phyloP scores from a whole-genome alignment of 1,284 basidiomycete genomes.

The Microbotryum intermedium region DNA sequence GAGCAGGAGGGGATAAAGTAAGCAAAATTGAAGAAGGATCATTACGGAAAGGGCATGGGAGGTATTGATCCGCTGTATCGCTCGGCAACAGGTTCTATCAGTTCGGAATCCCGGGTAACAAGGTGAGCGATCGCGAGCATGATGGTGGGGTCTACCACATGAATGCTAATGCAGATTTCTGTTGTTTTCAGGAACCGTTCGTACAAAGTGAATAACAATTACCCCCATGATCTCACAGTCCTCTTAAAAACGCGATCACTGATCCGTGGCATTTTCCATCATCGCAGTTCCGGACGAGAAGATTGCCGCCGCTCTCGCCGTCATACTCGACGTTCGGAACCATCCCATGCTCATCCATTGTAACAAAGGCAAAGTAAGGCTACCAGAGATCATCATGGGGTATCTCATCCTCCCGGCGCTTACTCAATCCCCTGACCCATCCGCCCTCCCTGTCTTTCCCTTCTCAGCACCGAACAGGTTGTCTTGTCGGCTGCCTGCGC shows the following conservation, averaged over 20 bases:
- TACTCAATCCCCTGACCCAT: not conserved
- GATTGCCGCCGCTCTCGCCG: conserved; percentile 47
- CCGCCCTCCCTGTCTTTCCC: not conserved
- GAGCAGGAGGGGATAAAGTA: conserved; percentile 40
- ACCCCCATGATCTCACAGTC: not conserved
- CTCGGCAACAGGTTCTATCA: conserved; percentile 40
- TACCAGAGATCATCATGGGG: no score
- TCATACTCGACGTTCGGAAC: conserved; percentile 48
- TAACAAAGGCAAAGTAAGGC: conserved; percentile 49
- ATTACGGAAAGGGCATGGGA: not conserved
- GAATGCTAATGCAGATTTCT: not conserved
- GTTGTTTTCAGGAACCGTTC: conserved; percentile 41
- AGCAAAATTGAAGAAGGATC: not conserved
- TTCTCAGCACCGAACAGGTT: conserved; percentile 47
- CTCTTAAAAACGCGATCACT: not conserved
- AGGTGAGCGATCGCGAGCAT: conserved; percentile 34
- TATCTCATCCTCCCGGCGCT: no score
- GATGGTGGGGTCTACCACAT: not conserved
- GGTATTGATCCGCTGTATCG: not conserved
- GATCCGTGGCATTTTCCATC: not conserved
- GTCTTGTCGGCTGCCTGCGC: conserved; percentile 49
- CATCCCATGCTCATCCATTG: conserved; percentile 51
- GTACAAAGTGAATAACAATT: conserved; percentile 39
- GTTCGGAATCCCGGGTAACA: conserved; percentile 51
- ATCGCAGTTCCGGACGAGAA: conserved; percentile 47